These are phyloP conservation scores for Metschnikowia santaceciliae DNA, from an alignment of 805 yeast species.

Conservation along the genomic window DNA sequence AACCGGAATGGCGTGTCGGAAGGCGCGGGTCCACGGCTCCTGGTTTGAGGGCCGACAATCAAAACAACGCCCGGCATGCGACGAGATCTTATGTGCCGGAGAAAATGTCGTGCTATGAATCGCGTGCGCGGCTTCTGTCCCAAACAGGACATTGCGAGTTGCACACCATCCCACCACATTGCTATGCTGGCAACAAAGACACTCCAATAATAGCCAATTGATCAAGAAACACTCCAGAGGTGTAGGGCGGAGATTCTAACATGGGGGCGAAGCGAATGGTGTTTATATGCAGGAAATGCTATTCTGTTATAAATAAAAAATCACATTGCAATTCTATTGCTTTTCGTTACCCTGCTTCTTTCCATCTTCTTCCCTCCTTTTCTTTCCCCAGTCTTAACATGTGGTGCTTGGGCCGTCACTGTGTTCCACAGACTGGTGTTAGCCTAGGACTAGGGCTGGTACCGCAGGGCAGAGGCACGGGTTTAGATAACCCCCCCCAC, in stretches of 20 bases:
- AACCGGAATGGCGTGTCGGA: neutral
- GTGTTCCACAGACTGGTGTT: too few relatives aligned
- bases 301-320: too few relatives aligned
- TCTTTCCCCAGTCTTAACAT: neutral
- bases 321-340: too few relatives aligned
- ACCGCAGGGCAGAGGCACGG: neutral
- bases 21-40: conserved; percentile 4
- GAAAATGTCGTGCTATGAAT: conserved; percentile 11
- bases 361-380: neutral
- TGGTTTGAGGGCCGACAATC: conserved; percentile 7
- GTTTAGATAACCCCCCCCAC: neutral
- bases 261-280: too few relatives aligned
- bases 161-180: conserved; percentile 1
- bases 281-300: too few relatives aligned
- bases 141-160: conserved; percentile 2
- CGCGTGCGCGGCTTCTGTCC: conserved; percentile 5
- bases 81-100: conserved; percentile 4
- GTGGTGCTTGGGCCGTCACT: too few relatives aligned
- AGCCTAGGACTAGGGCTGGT: neutral
- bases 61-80: conserved; percentile 8
- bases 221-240: too few relatives aligned
- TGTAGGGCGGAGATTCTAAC: too few relatives aligned
- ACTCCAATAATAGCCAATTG: neutral
- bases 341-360: too few relatives aligned
- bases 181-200: conserved; percentile 1